phyloP scores from a whole-genome alignment of 306 rosid genomes.

The Cucumis cinereus region DNA sequence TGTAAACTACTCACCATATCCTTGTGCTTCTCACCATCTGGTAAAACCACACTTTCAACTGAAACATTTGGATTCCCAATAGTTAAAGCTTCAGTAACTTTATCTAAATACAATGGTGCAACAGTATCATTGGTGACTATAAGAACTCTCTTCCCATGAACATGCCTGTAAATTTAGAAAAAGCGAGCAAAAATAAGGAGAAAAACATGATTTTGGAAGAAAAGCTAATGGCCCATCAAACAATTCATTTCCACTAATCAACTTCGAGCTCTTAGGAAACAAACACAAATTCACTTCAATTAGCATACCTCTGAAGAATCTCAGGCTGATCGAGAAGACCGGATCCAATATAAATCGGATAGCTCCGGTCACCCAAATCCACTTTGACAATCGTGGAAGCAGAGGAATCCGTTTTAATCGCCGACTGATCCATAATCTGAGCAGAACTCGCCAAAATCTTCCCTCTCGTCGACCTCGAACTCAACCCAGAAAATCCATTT shows the following conservation, averaged over 20 bases:
- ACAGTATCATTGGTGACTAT: conserved; percentile 73
- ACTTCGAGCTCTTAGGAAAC: not conserved
- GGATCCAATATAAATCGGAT: conserved; percentile 87
- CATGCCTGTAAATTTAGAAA: conserved; percentile 44
- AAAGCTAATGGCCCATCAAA: not conserved
- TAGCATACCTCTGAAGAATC: conserved; percentile 53
- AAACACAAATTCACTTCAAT: not conserved
- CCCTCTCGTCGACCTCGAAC: conserved; percentile 6
- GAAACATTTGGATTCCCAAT: conserved; percentile 63
- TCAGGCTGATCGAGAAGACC: conserved; percentile 62
- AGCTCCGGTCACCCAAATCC: conserved; percentile 81
- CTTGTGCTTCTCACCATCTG: conserved; percentile 88
- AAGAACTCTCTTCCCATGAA: conserved; percentile 86
- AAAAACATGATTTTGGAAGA: not conserved
- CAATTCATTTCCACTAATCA: not conserved
- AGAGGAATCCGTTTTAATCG: conserved; percentile 15
- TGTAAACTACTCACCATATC: conserved; percentile 46
- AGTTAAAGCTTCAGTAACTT: conserved; percentile 65
- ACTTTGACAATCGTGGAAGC: conserved; percentile 51
- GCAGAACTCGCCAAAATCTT: conserved; percentile 43
- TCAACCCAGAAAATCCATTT: conserved; percentile 10
- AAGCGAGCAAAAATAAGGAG: not conserved
- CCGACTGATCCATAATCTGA: conserved; percentile 52
- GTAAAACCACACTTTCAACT: conserved; percentile 77
- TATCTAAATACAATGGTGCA: conserved; percentile 71